Percentiles rank a stretch among this genome's conserved stretches.
These are phyloP conservation scores for Shiraia bambusicola DNA, from an alignment of 2,329 filamentous ascomycete species.

Conservation along the genomic window DNA sequence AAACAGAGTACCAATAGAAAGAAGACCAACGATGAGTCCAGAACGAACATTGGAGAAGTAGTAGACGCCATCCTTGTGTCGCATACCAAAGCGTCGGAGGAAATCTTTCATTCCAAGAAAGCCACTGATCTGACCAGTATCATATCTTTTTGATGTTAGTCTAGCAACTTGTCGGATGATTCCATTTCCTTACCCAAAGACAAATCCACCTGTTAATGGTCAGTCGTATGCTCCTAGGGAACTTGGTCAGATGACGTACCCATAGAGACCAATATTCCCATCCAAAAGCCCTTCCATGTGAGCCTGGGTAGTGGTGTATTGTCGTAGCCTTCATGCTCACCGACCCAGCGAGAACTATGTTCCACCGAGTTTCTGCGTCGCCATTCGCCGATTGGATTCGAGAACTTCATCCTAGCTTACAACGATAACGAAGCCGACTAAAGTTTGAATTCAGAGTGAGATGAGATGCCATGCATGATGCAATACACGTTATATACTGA, in stretches of 20 bases:
- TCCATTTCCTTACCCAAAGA: constrained; percentile 21
- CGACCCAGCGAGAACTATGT: constrained; percentile 15
- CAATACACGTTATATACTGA: constrained; percentile 4
- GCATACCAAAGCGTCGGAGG: constrained; percentile 23
- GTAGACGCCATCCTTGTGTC: constrained; percentile 13
- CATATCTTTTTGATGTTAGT: constrained; percentile 11
- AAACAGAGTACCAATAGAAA: constrained; percentile 74
- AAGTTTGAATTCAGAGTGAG: neutral
- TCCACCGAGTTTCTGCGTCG: constrained; percentile 15
- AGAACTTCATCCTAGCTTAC: constrained; percentile 12
- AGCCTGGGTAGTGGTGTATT: constrained; percentile 24
- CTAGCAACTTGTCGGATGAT: neutral
- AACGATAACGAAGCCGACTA: neutral
- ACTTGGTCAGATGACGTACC: constrained; percentile 8
- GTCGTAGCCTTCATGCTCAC: constrained; percentile 26
- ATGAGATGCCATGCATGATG: neutral
- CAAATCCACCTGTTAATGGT: constrained; percentile 28
- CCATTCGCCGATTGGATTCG: constrained; percentile 20
- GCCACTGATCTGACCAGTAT: constrained; percentile 34
- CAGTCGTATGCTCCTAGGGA: constrained; percentile 1
- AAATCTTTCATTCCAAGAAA: constrained; percentile 37
- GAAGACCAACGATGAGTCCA: constrained; percentile 37
- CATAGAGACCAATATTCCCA: constrained; percentile 36
- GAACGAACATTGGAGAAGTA: constrained; percentile 34
- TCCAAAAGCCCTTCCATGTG: constrained; percentile 22